phyloP scores from a whole-genome alignment of 2,329 filamentous ascomycete species.

The Periglandula ipomoeae region DNA sequence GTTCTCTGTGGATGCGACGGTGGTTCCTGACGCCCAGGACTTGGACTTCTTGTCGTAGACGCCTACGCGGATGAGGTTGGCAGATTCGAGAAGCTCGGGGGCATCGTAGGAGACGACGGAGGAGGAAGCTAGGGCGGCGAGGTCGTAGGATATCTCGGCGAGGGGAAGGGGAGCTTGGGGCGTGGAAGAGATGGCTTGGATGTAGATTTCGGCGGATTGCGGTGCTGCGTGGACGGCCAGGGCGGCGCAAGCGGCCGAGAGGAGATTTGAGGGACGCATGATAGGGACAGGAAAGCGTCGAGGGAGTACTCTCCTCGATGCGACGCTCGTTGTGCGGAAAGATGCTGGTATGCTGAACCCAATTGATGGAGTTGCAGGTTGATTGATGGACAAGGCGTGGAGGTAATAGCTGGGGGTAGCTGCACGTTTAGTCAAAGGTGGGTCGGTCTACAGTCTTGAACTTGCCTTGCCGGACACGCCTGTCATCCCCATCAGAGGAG shows the following conservation, averaged over 20 bases:
- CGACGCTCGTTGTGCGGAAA: neutral
- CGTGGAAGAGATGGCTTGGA: conserved; percentile 38
- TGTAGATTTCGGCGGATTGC: conserved; percentile 42
- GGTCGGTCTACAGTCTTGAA: neutral
- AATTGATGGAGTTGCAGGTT: neutral
- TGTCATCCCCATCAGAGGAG: too few relatives aligned
- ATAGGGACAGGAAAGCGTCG: neutral
- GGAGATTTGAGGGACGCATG: conserved; percentile 33
- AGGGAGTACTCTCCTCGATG: neutral
- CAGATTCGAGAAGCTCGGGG: conserved; percentile 39
- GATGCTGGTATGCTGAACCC: neutral
- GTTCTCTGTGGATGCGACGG: conserved; percentile 45
- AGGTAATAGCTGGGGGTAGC: too few relatives aligned
- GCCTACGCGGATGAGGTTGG: conserved; percentile 47
- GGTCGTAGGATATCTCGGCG: conserved; percentile 48
- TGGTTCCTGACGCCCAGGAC: conserved; percentile 45
- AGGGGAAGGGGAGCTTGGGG: conserved; percentile 30
- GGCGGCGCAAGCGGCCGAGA: conserved; percentile 34
- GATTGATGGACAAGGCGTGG: neutral
- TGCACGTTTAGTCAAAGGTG: neutral
- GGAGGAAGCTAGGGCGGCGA: conserved; percentile 31
- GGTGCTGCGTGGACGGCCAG: conserved; percentile 29
- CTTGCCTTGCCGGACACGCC: too few relatives aligned
- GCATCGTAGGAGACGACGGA: conserved; percentile 46
- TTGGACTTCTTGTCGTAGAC: conserved; percentile 39